phyloP scores from a whole-genome alignment of 2,329 filamentous ascomycete genomes.

The Emydomyces testavorans region DNA sequence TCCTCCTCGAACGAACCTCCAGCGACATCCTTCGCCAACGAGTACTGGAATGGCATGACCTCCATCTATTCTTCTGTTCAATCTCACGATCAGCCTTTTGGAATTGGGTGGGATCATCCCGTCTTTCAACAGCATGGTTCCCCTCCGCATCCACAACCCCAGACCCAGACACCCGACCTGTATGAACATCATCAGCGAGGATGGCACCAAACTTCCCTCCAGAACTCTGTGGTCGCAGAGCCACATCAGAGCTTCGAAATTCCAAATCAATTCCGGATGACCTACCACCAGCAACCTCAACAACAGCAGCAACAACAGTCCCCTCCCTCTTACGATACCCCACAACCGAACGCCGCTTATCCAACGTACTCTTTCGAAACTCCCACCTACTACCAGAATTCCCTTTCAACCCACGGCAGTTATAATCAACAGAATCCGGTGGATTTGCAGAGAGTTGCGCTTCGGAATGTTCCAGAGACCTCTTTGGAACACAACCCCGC shows the following conservation, averaged over 20 bases:
- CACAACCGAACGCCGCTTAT: constrained; percentile 19
- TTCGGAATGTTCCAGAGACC: constrained; percentile 3
- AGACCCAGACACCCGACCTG: constrained; percentile 13
- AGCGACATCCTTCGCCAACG: constrained; percentile 20
- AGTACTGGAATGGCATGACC: constrained; percentile 32
- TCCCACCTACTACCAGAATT: constrained; percentile 24
- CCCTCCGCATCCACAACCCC: constrained; percentile 13
- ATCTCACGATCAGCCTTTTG: constrained; percentile 23
- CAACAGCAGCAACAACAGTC: constrained; percentile 6
- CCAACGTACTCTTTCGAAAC: constrained; percentile 25
- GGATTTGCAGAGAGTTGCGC: constrained; percentile 12
- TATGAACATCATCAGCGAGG: constrained; percentile 21
- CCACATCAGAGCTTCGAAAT: constrained; percentile 14
- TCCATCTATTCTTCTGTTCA: constrained; percentile 22
- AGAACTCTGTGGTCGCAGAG: constrained; percentile 19
- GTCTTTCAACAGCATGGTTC: constrained; percentile 20
- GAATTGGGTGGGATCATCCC: constrained; percentile 31
- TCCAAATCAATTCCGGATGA: constrained; percentile 10
- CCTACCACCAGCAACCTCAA: constrained; percentile 16
- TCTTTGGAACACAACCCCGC: constrained; percentile 1
- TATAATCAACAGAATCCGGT: constrained; percentile 8
- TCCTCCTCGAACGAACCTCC: background rate
- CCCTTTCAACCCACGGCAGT: constrained; percentile 1
- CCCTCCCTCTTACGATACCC: constrained; percentile 9
- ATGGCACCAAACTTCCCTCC: constrained; percentile 26